Evolutionary conservation across 2,329 filamentous ascomycete genomes (phyloP).

Genomic region (Cytospora schulzeri): DNA sequence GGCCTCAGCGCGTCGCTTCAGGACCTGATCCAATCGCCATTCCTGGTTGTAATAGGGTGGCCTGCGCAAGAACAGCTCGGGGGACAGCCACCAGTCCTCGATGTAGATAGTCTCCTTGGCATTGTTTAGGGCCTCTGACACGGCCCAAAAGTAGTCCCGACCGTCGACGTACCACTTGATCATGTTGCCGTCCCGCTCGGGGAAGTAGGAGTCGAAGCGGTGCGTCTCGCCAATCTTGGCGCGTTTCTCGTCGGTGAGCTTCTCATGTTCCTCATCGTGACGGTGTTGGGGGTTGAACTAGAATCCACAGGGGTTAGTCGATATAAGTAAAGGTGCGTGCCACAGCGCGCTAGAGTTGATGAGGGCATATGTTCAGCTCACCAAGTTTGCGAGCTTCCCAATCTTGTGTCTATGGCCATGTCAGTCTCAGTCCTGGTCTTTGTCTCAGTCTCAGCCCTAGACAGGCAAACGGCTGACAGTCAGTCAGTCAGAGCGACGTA

Average conservation of each 20-base stretch:
- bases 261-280: constrained; percentile 91
- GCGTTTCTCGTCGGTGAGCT: constrained; percentile 80
- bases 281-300: constrained; percentile 85
- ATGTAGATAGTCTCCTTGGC: constrained; percentile 96
- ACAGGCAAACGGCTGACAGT: neutral
- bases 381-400: constrained; percentile 64
- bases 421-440: constrained; percentile 1
- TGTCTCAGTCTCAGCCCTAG: constrained; percentile 15
- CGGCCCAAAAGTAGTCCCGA: constrained; percentile 91
- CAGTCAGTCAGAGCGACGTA: constrained; percentile 34
- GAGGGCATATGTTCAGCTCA: constrained; percentile 38
- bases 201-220: constrained; percentile 89
- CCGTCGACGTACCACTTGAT: constrained; percentile 98
- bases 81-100: constrained; percentile 94
- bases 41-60: constrained; percentile 82
- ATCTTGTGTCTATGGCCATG: constrained; percentile 51
- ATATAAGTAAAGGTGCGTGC: neutral
- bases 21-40: constrained; percentile 80
- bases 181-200: constrained; percentile 79
- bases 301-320: neutral
- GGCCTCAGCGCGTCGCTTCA: constrained; percentile 86
- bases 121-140: constrained; percentile 84
- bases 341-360: neutral
- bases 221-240: constrained; percentile 70
- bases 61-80: constrained; percentile 81